Evolutionary conservation across 2,329 filamentous ascomycete genomes (phyloP).

Genomic region (Pseudophaeomoniella oleicola): DNA sequence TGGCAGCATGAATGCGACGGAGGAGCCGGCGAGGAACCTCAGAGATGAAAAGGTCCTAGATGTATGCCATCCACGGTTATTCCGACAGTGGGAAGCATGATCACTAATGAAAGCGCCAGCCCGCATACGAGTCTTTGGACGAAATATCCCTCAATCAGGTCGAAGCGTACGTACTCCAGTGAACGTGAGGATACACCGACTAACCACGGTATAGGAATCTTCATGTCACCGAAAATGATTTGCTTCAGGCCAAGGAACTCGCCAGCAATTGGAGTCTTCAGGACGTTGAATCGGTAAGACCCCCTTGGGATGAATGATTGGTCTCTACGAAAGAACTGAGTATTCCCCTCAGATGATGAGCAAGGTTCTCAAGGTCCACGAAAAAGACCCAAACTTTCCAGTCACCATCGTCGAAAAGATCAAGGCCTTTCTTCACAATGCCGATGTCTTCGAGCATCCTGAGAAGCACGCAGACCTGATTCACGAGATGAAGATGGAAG

Average conservation of each 20-base stretch:
- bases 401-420: neutral
- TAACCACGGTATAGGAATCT: neutral
- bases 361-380: neutral
- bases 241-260: neutral
- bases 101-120: neutral
- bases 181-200: too few species aligned
- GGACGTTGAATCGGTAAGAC: neutral
- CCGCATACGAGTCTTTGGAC: neutral
- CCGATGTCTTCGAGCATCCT: constrained; percentile 35
- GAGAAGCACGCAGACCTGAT: constrained; percentile 44
- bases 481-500: constrained; percentile 29
- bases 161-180: neutral
- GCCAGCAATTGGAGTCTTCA: neutral
- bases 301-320: too few species aligned
- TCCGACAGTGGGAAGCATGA: neutral
- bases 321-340: too few species aligned
- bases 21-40: neutral
- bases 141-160: neutral
- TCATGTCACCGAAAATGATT: neutral
- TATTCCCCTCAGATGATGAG: neutral
- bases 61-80: neutral
- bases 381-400: neutral
- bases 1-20: too few species aligned
- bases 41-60: neutral
- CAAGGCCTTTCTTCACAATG: neutral